phyloP scores from a whole-genome alignment of 345 rosid genomes.

The Pugionium dolabratum region DNA sequence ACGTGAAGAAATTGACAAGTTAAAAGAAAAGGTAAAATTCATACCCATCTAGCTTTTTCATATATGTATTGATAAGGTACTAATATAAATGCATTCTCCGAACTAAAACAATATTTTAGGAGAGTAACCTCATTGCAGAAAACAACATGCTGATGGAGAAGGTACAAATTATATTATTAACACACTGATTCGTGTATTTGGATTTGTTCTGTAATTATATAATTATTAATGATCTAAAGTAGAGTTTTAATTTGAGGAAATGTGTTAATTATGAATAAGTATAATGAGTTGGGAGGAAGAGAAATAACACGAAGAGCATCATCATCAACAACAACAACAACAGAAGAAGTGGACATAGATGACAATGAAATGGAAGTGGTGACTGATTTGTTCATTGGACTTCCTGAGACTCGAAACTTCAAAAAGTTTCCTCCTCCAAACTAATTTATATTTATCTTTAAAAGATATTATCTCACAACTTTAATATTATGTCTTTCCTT shows the following conservation, averaged over 20 bases:
- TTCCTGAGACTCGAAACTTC: constrained; percentile 47
- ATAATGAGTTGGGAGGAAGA: constrained; percentile 42
- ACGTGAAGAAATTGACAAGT: constrained; percentile 61
- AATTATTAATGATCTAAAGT: not conserved
- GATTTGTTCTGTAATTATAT: constrained; percentile 7
- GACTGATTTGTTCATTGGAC: constrained; percentile 79
- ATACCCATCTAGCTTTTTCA: constrained; percentile 9
- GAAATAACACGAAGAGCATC: constrained; percentile 7
- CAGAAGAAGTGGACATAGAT: constrained; percentile 29
- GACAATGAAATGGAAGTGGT: constrained; percentile 58
- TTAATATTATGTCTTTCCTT: not conserved
- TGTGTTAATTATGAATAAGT: constrained; percentile 17
- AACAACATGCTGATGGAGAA: constrained; percentile 50
- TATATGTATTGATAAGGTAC: not conserved
- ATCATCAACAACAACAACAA: constrained; percentile 21
- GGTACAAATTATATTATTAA: constrained; percentile 40
- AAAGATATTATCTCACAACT: constrained; percentile 8
- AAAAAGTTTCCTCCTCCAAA: constrained; percentile 37
- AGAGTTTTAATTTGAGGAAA: constrained; percentile 19
- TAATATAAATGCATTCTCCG: not conserved
- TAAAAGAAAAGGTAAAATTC: constrained; percentile 61
- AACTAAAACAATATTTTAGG: constrained; percentile 42
- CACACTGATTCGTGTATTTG: no score
- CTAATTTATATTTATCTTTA: constrained; percentile 15
- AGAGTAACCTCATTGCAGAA: constrained; percentile 54